Conservation (phyloP, 257 asterid genomes). For the Gentiana dahurica region DNA sequence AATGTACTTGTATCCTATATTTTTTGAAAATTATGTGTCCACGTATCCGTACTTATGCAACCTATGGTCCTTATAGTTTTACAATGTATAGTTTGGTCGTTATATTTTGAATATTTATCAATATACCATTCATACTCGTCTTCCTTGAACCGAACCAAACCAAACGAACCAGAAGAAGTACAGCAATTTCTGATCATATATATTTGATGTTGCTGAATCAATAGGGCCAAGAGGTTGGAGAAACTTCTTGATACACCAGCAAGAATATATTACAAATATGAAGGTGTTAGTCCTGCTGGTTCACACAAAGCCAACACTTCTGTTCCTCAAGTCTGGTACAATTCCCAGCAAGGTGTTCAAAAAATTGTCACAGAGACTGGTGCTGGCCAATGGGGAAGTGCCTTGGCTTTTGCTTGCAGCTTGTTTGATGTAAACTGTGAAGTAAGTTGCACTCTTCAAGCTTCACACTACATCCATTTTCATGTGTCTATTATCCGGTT, state of each 20-base stretch:
- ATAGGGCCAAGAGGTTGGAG: slow-evolving; percentile 89
- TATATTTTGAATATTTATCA: too few species aligned
- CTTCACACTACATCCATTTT: background rate
- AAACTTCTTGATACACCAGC: slow-evolving; percentile 85
- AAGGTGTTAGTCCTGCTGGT: slow-evolving; percentile 96
- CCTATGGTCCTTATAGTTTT: too few species aligned
- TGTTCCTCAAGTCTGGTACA: slow-evolving; percentile 90
- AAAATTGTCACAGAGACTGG: slow-evolving; percentile 87
- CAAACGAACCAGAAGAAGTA: too few species aligned
- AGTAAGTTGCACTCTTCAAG: slow-evolving; percentile 24
- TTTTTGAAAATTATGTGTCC: too few species aligned
- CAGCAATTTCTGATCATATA: too few species aligned
- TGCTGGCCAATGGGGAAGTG: slow-evolving; percentile 96
- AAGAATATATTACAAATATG: slow-evolving; percentile 86
- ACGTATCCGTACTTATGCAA: too few species aligned
- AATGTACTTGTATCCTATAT: background rate
- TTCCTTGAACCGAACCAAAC: too few species aligned
- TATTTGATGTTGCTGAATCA: background rate
- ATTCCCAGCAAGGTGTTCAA: slow-evolving; percentile 66
- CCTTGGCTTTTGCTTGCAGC: slow-evolving; percentile 80
- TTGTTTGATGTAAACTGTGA: slow-evolving; percentile 77
- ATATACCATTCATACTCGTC: too few species aligned
- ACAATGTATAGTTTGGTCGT: too few species aligned
- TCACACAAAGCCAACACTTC: slow-evolving; percentile 93
- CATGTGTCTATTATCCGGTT: background rate